Evolutionary conservation across 306 rosid genomes (phyloP).

Genomic region (Trifolium dubium): DNA sequence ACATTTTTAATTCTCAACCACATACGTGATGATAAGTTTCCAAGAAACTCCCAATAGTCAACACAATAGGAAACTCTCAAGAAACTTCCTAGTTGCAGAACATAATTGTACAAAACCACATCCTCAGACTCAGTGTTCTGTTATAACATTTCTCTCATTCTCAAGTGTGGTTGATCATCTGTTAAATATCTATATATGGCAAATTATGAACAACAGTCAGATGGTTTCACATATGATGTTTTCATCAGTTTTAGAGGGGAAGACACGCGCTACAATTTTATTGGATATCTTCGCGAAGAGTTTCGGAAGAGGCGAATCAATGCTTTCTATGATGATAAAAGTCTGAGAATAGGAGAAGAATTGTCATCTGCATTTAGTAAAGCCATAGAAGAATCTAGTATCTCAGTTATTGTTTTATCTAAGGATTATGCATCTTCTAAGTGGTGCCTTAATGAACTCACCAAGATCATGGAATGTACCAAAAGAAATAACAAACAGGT

Average conservation of each 20-base stretch:
- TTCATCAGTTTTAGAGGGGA: not conserved
- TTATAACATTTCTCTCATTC: no score
- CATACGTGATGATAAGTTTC: no score
- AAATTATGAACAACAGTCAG: not conserved
- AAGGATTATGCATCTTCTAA: not conserved
- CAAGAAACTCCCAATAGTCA: no score
- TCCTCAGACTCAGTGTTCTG: no score
- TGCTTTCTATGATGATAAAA: slow-evolving; percentile 1
- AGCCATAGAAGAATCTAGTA: slow-evolving; percentile 11
- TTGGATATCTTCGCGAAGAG: not conserved
- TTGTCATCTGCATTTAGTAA: not conserved
- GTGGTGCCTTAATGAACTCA: not conserved
- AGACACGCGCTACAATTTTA: no score
- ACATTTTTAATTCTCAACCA: no score
- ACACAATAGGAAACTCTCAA: no score
- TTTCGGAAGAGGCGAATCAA: not conserved
- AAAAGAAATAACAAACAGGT: no score
- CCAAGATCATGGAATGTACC: not conserved
- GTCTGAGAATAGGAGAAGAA: not conserved
- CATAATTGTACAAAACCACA: no score
- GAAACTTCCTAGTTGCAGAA: no score
- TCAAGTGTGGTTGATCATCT: no score
- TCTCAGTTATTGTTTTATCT: slow-evolving; percentile 14
- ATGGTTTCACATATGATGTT: not conserved
- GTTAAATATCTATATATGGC: not conserved